Base-by-base conservation (phyloP, 2,329 filamentous ascomycete genomes). In the Magnaporthiopsis rhizophila region DNA sequence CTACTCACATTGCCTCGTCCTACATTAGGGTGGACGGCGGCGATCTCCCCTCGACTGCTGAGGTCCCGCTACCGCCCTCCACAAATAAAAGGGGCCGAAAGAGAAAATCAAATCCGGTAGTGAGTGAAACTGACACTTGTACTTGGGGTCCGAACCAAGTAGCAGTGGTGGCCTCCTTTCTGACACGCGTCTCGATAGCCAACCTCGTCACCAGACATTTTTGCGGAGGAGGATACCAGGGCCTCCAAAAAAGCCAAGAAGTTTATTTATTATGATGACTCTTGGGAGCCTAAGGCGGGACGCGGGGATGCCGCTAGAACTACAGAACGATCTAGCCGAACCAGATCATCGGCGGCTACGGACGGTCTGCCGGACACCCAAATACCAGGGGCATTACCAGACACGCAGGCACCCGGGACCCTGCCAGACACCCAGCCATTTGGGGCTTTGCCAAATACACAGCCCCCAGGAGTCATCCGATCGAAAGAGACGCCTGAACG, bases 121-220 rank as follows among this genome's bases (percentile, higher is more conserved):
- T 63, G 21, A 61, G 53, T n/a, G 61, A 24, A 15, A 13, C 12
- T 15, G 36, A 38, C 2, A 3, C 12, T 38, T 36, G n/a, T 8
- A 7, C 36, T 38, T 38, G 36, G 13, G 9, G 4, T 34, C 6
- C 9, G 9, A 34, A 34, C 32, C 6, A 34, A 34, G 32, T 34
- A 32, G n/a, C n/a, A n/a, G n/a, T n/a, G n/a, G n/a, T n/a, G n/a
- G 32, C 32, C 11, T 36, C 34, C 36, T 38, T 12, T 12, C 26
- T 45, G 21, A 50, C 12, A 2, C 2, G 1, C 12, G 11, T 56
- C 38, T 53, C 45, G 9, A 26, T 61, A 66, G 67, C 63, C 53
- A 1, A 64, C 69, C 21, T 73, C 71, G 1, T 72, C 72, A 7
- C 72, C 72, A 7, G 71, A 73, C 64, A 65, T 72, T 3, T 69